phyloP scores from a whole-genome alignment of 441 rosid species.

The Raphanus hybrid region DNA sequence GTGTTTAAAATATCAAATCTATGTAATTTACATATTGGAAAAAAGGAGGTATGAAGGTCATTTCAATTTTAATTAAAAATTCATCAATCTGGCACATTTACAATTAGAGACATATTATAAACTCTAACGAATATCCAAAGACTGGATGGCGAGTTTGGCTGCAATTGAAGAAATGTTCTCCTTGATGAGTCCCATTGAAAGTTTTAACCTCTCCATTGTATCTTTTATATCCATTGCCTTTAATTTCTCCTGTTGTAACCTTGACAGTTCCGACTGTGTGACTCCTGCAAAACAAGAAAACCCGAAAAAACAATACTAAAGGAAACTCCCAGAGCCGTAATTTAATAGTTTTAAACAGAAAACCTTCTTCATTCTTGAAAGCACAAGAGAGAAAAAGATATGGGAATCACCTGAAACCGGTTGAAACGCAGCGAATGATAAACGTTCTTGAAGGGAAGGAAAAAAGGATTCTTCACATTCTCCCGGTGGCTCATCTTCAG shows the following conservation, averaged over 20 bases:
- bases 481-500: constrained; percentile 54
- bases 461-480: constrained; percentile 61
- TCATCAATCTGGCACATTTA: background rate
- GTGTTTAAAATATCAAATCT: no score
- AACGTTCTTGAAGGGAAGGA: constrained; percentile 64
- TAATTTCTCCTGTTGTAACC: constrained; percentile 63
- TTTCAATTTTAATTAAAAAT: no score
- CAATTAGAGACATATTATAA: constrained; percentile 6
- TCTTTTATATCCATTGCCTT: constrained; percentile 70
- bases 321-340: background rate
- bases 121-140: constrained; percentile 45
- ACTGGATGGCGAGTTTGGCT: constrained; percentile 86
- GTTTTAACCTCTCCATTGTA: constrained; percentile 61
- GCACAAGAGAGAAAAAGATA: background rate
- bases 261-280: constrained; percentile 56
- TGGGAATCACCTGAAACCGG: constrained; percentile 58
- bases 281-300: constrained; percentile 51
- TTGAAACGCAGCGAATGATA: constrained; percentile 73
- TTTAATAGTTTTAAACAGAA: background rate
- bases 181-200: constrained; percentile 53
- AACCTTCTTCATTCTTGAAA: background rate
- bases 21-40: no score
- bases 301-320: constrained; percentile 1
- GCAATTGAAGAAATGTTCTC: constrained; percentile 67
- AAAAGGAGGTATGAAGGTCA: no score